A percentile compares a stretch with the other conserved stretches of the same genome.
Conservation (phyloP, 75 land plant genomes). For the Pinus taeda region DNA sequence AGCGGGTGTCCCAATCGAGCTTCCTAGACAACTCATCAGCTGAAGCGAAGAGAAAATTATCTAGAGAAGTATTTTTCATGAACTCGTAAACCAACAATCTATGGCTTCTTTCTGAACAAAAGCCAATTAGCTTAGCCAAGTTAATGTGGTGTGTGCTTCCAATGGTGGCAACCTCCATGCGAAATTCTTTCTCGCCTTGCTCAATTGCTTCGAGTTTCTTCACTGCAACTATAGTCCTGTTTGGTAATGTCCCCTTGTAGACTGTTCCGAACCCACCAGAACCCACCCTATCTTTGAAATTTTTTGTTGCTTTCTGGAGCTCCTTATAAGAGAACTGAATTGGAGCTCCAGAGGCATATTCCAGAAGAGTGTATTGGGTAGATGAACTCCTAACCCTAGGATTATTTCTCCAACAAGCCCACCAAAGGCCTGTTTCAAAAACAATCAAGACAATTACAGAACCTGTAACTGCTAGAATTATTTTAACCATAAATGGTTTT, state of each 20-base stretch:
- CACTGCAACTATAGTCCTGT: constrained; percentile 59
- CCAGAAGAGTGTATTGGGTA: constrained; percentile 50
- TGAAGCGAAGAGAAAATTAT: constrained; percentile 28
- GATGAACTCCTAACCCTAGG: background rate
- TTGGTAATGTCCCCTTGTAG: constrained; percentile 55
- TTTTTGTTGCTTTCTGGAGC: constrained; percentile 58
- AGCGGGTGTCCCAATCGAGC: constrained; percentile 30
- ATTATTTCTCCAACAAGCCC: background rate
- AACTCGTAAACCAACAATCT: constrained; percentile 82
- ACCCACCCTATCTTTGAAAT: constrained; percentile 78
- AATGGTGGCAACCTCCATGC: constrained; percentile 81
- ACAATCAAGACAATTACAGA: constrained; percentile 10
- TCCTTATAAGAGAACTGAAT: constrained; percentile 76
- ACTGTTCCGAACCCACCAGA: constrained; percentile 83
- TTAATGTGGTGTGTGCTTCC: constrained; percentile 86
- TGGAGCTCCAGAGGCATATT: constrained; percentile 78
- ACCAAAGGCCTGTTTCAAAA: background rate
- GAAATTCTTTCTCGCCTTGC: constrained; percentile 87
- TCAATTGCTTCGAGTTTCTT: constrained; percentile 74
- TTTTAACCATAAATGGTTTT: background rate
- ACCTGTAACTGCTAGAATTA: constrained; percentile 2
- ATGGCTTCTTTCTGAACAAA: constrained; percentile 73
- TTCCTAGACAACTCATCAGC: background rate
- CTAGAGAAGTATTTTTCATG: constrained; percentile 79
- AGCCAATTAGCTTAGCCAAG: constrained; percentile 76